phyloP scores from a whole-genome alignment of 345 rosid genomes.

The Aquilaria malaccensis region DNA sequence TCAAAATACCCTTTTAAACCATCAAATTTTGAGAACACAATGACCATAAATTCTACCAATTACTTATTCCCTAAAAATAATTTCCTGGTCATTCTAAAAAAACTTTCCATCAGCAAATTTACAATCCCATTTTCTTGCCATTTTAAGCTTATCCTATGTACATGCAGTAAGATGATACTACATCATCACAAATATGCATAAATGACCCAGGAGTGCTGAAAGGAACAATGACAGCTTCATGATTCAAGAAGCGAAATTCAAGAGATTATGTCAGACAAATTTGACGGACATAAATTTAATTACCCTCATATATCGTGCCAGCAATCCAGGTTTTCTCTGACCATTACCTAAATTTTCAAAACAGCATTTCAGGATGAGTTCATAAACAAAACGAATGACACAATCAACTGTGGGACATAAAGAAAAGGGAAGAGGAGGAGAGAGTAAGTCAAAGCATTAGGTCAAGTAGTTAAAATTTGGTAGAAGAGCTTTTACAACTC shows the following conservation, averaged over 20 bases:
- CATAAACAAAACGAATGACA: constrained; percentile 4
- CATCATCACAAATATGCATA: background rate
- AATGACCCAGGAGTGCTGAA: background rate
- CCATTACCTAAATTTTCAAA: constrained; percentile 49
- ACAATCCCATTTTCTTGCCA: too few relatives aligned
- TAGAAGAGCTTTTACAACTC: constrained; percentile 12
- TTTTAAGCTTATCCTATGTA: too few relatives aligned
- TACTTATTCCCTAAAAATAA: too few relatives aligned
- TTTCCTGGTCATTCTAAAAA: too few relatives aligned
- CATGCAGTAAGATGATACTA: too few relatives aligned
- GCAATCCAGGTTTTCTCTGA: constrained; percentile 57
- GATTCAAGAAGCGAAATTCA: background rate
- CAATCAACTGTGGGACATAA: background rate
- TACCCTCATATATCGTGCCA: constrained; percentile 95
- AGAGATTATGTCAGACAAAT: background rate
- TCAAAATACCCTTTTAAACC: too few relatives aligned
- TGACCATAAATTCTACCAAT: too few relatives aligned
- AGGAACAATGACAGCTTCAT: background rate
- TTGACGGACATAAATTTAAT: constrained; percentile 9
- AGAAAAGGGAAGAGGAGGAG: background rate
- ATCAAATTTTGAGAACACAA: too few relatives aligned
- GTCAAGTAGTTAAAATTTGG: background rate
- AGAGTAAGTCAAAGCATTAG: constrained; percentile 2
- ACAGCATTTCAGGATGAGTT: constrained; percentile 13
- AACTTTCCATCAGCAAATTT: too few relatives aligned